A percentile compares a stretch with the other conserved stretches of the same genome.
Evolutionary conservation across 768 basidiomycete species (phyloP).

Genomic region (Lanmaoa rubissima): DNA sequence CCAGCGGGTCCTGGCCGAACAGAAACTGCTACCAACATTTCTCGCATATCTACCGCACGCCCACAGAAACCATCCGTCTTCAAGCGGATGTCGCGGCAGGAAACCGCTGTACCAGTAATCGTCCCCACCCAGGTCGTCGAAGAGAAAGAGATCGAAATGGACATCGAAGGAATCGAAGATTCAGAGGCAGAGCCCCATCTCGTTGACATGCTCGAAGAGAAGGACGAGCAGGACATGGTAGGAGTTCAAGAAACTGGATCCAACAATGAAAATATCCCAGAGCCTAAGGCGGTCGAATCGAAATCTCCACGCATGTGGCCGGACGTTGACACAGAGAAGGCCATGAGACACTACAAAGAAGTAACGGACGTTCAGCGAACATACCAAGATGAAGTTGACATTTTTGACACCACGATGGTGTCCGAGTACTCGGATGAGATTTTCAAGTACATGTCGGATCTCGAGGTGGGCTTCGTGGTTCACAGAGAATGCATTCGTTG

Average conservation of each 20-base stretch:
- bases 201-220: constrained; percentile 42
- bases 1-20: constrained; percentile 61
- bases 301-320: constrained; percentile 66
- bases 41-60: constrained; percentile 33
- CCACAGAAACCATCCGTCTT: constrained; percentile 33
- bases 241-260: constrained; percentile 43
- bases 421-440: constrained; percentile 99
- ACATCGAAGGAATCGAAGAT: constrained; percentile 44
- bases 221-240: constrained; percentile 66
- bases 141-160: constrained; percentile 59
- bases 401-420: constrained; percentile 86
- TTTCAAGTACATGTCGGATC: constrained; percentile 90
- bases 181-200: constrained; percentile 41
- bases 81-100: constrained; percentile 42
- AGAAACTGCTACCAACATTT: constrained; percentile 41
- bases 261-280: constrained; percentile 45
- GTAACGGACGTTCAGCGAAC: constrained; percentile 60
- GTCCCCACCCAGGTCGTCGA: constrained; percentile 41
- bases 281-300: constrained; percentile 35
- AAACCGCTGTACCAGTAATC: constrained; percentile 43
- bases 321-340: constrained; percentile 63
- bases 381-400: constrained; percentile 71
- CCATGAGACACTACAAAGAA: constrained; percentile 55
- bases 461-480: constrained; percentile 63
- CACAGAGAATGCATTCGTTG: constrained; percentile 16